Base-by-base conservation (phyloP, 2,329 filamentous ascomycete species). In the Aureobasidium leucospermi region DNA sequence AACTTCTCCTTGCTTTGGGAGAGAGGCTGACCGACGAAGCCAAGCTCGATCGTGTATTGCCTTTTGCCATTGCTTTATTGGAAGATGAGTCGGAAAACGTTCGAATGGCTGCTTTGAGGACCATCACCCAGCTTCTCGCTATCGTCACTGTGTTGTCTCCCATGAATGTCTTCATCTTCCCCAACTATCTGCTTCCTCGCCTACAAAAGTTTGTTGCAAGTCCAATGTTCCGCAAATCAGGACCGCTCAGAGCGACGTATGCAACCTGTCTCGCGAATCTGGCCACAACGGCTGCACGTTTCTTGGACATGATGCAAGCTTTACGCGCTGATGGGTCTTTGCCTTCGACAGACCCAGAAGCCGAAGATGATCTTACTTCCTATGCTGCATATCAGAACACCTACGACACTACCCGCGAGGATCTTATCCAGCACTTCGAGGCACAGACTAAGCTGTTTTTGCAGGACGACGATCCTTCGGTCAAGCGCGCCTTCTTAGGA, bases 11-110 rank as follows among this genome's bases (percentile, higher is more conserved):
- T 52, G 93, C 93, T 2, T 96, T 99, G 71, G 86, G 92, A 0
- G 92, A 97, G 74, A 82, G 89, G 61, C 75, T 97, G 28, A 96
- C 93, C 0, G 95, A 99, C 70, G 94, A 99, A 74, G 92, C 92
- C 3, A 97, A 96, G 72, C 78, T 99, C 51, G 95, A 99, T 72
- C 85, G 94, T 52, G 88, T 97, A 28, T 76, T 99, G 52, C 94
- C 94, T 1, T 96, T 96, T 70, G 77, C 97, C 38, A 88, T 96
- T 75, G 83, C 85, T 5, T 74, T 97, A 31, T 78, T 99, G 11
- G 87, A 85, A 61, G 94, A 99, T 69, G 85, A 86, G 65, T 85
- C 88, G 1, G 90, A 96, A 64, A 80, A 89, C 66, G 93, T 99
- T 13, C 87, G 90, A 48, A 85, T 96, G 51, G 85, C 92, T 28